phyloP scores from a whole-genome alignment of 192 early-diverging fungal species.

The Backusella liffmaniae region DNA sequence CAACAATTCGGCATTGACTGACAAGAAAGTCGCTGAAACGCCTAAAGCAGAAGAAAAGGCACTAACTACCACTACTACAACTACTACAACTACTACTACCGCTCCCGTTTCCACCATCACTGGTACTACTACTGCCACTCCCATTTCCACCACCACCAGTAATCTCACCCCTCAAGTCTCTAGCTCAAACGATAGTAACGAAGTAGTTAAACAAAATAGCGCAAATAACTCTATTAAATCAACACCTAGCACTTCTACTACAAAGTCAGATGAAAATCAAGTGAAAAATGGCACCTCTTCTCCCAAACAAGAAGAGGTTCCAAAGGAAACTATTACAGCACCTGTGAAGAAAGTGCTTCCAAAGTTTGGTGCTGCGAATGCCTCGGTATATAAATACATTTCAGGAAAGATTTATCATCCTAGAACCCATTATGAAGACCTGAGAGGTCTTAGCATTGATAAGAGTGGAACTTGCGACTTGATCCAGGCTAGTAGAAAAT shows the following conservation, averaged over 20 bases:
- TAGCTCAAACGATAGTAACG: not conserved
- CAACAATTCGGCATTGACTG: not conserved
- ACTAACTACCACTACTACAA: not conserved
- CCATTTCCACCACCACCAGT: not conserved
- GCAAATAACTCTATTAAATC: not conserved
- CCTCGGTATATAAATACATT: constrained; percentile 60
- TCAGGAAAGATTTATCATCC: constrained; percentile 56
- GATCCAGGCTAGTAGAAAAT: constrained; percentile 59
- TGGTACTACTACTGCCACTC: not conserved
- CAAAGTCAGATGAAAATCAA: not conserved
- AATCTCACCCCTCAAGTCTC: not conserved
- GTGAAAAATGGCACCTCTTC: not conserved
- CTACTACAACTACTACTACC: not conserved
- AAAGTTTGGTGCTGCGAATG: constrained; percentile 40
- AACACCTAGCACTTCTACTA: not conserved
- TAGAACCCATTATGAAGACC: constrained; percentile 64
- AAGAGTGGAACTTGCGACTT: constrained; percentile 53
- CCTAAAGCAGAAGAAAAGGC: constrained; percentile 14
- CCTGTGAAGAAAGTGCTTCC: constrained; percentile 24
- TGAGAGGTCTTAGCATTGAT: constrained; percentile 53
- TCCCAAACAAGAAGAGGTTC: not conserved
- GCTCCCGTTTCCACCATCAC: not conserved
- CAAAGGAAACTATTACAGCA: not conserved
- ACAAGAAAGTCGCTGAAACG: not conserved
- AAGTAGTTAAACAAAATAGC: not conserved